These are phyloP conservation scores for Podosphaera xanthii DNA, from an alignment of 2,329 filamentous ascomycete genomes.

Conservation along the genomic window DNA sequence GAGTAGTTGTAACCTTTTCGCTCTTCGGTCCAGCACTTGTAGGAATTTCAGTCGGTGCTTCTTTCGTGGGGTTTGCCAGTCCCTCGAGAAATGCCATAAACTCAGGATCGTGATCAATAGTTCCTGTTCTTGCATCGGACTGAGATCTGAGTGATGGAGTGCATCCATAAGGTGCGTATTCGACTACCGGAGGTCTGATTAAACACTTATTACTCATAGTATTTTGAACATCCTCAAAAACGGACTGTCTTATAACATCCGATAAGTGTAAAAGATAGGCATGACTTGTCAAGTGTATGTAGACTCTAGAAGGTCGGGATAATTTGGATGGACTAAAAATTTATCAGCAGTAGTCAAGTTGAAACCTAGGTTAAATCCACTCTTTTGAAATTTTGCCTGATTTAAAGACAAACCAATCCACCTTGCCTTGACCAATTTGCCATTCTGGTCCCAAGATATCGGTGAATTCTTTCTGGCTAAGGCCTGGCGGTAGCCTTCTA, in stretches of 20 bases:
- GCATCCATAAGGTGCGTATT: conserved; percentile 67
- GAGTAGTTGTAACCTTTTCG: conserved; percentile 56
- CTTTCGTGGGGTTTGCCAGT: conserved; percentile 46
- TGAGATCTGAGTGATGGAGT: conserved; percentile 52
- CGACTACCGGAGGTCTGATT: conserved; percentile 55
- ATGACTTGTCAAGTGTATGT: conserved; percentile 57
- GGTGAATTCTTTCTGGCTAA: conserved; percentile 61
- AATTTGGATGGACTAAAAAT: conserved; percentile 51
- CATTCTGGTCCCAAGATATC: conserved; percentile 54
- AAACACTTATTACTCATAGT: conserved; percentile 50
- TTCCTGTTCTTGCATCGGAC: conserved; percentile 68
- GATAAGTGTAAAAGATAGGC: conserved; percentile 44
- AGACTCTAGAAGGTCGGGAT: conserved; percentile 58
- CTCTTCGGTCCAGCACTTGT: conserved; percentile 8
- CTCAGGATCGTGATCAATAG: conserved; percentile 88
- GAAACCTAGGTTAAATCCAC: conserved; percentile 25
- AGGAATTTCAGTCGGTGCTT: conserved; percentile 22
- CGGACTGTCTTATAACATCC: conserved; percentile 41
- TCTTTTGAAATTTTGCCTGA: conserved; percentile 63
- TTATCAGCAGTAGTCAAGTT: conserved; percentile 2
- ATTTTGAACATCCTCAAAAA: conserved; percentile 65
- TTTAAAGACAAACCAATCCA: conserved; percentile 62
- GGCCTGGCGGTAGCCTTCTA: conserved; percentile 62
- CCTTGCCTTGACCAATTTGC: conserved; percentile 56
- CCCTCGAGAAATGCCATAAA: conserved; percentile 84